Percentiles rank a stretch among this genome's conserved stretches.
Conservation (phyloP, 345 rosid genomes). For the Trapa incisa region DNA sequence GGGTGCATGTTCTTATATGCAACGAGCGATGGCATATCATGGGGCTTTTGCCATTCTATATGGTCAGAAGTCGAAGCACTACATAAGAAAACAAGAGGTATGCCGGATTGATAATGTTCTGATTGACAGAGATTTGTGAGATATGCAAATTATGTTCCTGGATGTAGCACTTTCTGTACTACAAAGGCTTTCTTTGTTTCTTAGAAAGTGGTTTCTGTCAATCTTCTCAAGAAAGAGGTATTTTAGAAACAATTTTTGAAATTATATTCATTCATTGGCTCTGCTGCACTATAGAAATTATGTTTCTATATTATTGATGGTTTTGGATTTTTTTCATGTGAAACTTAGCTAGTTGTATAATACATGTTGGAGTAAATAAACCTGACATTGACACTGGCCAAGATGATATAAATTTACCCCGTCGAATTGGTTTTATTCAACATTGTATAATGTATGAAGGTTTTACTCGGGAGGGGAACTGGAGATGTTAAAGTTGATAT, state of each 20-base stretch:
- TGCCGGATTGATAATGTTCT: background rate
- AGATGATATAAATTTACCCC: too few relatives aligned
- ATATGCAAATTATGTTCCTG: background rate
- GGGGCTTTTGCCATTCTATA: constrained; percentile 61
- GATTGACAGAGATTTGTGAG: background rate
- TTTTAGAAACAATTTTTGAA: background rate
- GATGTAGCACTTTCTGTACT: background rate
- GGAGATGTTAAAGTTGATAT: constrained; percentile 54
- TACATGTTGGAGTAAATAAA: background rate
- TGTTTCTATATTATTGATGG: background rate
- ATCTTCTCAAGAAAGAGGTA: background rate
- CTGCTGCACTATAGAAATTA: background rate
- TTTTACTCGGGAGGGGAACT: constrained; percentile 82
- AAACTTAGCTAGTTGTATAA: background rate
- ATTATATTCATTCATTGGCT: background rate
- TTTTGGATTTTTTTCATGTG: background rate
- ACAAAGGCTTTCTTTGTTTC: background rate
- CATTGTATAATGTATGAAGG: constrained; percentile 32
- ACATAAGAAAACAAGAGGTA: constrained; percentile 62
- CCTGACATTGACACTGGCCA: background rate
- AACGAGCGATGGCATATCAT: constrained; percentile 51
- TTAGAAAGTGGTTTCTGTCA: background rate
- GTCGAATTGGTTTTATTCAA: background rate
- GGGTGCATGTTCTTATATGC: constrained; percentile 42
- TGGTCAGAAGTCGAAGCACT: constrained; percentile 54